These are phyloP conservation scores for Corchorus capsularis DNA, from an alignment of 345 rosid species.

Conservation along the genomic window DNA sequence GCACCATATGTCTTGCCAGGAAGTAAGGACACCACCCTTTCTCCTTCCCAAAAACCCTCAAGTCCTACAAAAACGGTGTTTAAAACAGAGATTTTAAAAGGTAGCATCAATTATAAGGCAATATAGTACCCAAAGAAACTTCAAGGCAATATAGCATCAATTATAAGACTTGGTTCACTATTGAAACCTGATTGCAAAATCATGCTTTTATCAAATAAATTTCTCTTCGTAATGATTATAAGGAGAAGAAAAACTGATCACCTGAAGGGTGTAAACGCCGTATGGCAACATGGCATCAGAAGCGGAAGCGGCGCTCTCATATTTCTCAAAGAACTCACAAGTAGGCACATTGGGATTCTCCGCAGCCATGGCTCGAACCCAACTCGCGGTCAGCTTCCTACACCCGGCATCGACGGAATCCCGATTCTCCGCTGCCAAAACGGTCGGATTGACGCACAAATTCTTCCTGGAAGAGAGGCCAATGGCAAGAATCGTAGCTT, in stretches of 20 bases:
- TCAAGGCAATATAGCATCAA: background rate
- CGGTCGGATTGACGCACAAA: slow-evolving; percentile 78
- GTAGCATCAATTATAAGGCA: slow-evolving; percentile 17
- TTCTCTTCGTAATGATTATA: too few relatives aligned
- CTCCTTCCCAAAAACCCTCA: slow-evolving; percentile 81
- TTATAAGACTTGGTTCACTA: background rate
- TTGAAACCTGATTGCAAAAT: background rate
- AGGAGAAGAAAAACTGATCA: slow-evolving; percentile 12
- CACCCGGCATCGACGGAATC: slow-evolving; percentile 97
- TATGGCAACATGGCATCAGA: slow-evolving; percentile 84
- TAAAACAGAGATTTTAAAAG: background rate
- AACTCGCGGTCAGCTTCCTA: slow-evolving; percentile 87
- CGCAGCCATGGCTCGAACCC: slow-evolving; percentile 81
- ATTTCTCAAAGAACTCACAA: slow-evolving; percentile 81
- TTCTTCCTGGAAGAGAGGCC: slow-evolving; percentile 91
- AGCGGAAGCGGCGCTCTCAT: slow-evolving; percentile 83
- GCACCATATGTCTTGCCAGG: slow-evolving; percentile 94
- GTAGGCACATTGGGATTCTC: slow-evolving; percentile 74
- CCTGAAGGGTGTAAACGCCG: slow-evolving; percentile 95
- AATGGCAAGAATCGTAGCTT: slow-evolving; percentile 75
- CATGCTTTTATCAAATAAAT: background rate
- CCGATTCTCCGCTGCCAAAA: slow-evolving; percentile 80
- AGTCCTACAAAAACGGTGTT: slow-evolving; percentile 48
- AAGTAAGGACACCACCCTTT: slow-evolving; percentile 95
- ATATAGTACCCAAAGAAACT: too few relatives aligned